These are phyloP conservation scores for Sclerotinia sclerotiorum DNA, from an alignment of 2,329 filamentous ascomycete species.

Conservation along the genomic window DNA sequence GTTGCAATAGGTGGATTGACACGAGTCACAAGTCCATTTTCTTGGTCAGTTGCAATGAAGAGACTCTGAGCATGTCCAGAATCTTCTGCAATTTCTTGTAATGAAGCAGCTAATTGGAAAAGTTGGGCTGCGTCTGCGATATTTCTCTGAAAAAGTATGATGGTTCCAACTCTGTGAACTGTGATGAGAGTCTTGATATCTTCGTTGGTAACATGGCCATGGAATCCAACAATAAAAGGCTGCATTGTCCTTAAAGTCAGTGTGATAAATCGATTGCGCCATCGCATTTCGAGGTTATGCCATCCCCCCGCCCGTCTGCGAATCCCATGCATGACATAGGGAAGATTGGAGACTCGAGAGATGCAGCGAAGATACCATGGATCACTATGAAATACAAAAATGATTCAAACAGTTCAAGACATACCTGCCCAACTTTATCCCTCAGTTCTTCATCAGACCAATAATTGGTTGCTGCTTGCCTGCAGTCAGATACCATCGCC, in stretches of 20 bases:
- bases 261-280: neutral
- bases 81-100: conserved; percentile 44
- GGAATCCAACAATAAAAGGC: conserved; percentile 48
- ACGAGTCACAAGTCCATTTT: conserved; percentile 47
- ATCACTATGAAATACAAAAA: neutral
- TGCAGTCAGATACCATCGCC: neutral
- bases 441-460: conserved; percentile 35
- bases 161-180: conserved; percentile 44
- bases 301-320: neutral
- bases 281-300: neutral
- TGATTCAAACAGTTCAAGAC: conserved; percentile 2
- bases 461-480: neutral
- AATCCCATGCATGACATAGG: neutral
- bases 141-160: conserved; percentile 47
- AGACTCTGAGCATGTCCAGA: conserved; percentile 45
- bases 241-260: conserved; percentile 27
- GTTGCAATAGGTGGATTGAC: conserved; percentile 44
- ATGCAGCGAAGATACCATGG: neutral
- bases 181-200: conserved; percentile 47
- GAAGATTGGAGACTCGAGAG: too few relatives aligned
- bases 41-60: conserved; percentile 48
- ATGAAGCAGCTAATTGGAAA: conserved; percentile 40
- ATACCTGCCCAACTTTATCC: conserved; percentile 36
- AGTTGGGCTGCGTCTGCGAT: conserved; percentile 44
- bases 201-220: conserved; percentile 43